Percentiles rank a stretch among this genome's conserved stretches.
Evolutionary conservation across 2,329 filamentous ascomycete species (phyloP).

Genomic region (Zymoseptoria crescenta): DNA sequence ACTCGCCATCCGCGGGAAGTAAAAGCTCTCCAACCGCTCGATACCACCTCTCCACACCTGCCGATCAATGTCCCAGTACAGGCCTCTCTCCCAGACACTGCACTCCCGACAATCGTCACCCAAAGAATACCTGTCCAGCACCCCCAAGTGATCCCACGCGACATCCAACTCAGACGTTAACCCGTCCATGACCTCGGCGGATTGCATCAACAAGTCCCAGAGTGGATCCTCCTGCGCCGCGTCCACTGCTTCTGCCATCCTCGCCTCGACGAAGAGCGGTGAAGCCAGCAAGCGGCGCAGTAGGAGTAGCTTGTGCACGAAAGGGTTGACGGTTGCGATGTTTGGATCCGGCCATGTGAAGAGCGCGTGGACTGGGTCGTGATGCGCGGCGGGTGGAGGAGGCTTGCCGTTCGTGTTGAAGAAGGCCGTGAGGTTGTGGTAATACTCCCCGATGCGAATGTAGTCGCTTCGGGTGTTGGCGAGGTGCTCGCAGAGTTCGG

Average conservation of each 20-base stretch:
- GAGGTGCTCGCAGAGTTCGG: background rate
- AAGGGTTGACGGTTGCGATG: background rate
- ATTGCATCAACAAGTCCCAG: background rate
- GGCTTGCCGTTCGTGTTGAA: background rate
- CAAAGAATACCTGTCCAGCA: background rate
- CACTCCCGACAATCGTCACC: background rate
- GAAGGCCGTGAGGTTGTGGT: background rate
- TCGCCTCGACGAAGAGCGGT: background rate
- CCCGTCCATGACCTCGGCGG: background rate
- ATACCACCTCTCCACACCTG: background rate
- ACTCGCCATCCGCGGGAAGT: background rate
- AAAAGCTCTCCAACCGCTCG: background rate
- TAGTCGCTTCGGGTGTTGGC: too few relatives aligned
- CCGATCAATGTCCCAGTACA: background rate
- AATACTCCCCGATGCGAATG: background rate
- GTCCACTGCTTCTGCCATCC: background rate
- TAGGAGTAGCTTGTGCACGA: background rate
- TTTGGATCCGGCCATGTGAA: background rate
- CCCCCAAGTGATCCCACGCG: background rate
- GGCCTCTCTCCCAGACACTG: background rate
- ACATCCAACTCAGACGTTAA: background rate
- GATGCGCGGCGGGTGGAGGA: background rate
- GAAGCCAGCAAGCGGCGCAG: background rate
- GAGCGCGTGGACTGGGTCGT: background rate
- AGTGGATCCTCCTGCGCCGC: background rate